Conservation (phyloP, 495 filamentous ascomycete species). For the Corynascus novoguineensis region DNA sequence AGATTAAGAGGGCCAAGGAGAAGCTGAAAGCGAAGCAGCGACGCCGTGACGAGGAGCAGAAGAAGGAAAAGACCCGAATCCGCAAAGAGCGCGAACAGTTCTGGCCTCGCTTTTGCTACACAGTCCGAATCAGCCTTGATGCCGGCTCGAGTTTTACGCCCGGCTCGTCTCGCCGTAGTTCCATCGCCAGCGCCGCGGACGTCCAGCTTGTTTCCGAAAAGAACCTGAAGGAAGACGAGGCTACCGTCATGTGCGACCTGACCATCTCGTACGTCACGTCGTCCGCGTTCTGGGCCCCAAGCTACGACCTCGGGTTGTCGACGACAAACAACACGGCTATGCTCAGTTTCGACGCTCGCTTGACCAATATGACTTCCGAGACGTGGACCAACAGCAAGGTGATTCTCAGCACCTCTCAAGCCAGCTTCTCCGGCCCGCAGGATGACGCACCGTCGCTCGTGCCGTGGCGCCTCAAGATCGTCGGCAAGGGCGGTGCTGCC, state of each 20-base stretch:
- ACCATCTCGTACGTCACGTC: conserved; percentile 59
- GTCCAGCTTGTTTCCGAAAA: conserved; percentile 28
- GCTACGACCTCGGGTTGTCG: conserved; percentile 60
- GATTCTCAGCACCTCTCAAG: conserved; percentile 63
- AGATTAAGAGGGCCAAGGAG: conserved; percentile 32
- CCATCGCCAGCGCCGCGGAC: conserved; percentile 41
- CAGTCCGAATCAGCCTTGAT: conserved; percentile 55
- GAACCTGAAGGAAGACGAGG: conserved; percentile 14
- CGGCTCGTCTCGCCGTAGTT: conserved; percentile 50
- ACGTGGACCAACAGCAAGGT: conserved; percentile 62
- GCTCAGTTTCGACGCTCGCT: conserved; percentile 59
- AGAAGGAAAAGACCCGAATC: conserved; percentile 46
- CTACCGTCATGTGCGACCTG: conserved; percentile 41
- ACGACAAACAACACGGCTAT: conserved; percentile 49
- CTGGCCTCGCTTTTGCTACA: conserved; percentile 54
- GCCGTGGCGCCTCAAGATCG: conserved; percentile 55
- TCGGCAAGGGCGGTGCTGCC: conserved; percentile 18
- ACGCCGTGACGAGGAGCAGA: conserved; percentile 38
- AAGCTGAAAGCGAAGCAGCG: conserved; percentile 38
- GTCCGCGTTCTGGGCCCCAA: conserved; percentile 58
- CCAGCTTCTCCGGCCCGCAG: conserved; percentile 54
- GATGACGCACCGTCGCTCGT: conserved; percentile 54
- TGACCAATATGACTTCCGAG: conserved; percentile 60
- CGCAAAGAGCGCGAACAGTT: conserved; percentile 49
- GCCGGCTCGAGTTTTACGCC: conserved; percentile 46